Base-by-base conservation (phyloP, 1,139 yeast genomes). In the Diutina siamensis region DNA sequence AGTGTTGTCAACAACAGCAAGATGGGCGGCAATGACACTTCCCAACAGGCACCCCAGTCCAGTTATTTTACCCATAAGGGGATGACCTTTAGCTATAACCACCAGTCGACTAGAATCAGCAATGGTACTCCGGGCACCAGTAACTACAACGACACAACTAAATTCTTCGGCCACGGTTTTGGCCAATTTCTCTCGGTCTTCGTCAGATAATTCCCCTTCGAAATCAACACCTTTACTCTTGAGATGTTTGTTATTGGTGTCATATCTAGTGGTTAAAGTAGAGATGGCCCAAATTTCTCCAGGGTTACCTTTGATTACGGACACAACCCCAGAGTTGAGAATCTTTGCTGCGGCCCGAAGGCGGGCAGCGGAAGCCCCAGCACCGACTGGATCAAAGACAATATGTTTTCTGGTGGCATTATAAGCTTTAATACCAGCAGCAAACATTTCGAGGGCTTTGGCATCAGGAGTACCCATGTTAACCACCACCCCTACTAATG, bases 1-100 rank as follows among this genome's bases (percentile, higher is more conserved):
- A 1, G 72, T 55, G 45, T 63, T 61, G 35, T 51, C 53, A 1
- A 45, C 40, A 2, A 79, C 74, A 3, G 80, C 80, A 8, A 80
- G 56, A 52, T 70, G 74, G 1, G 85, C 70, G 0, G 85, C 80
- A 47, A 87, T 76, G 0, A 78, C 73, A 45, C 92, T 80, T 1
- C 95, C 95, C 44, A 87, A 65, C 0, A 92, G 76, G 52, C 97
- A 89, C 0, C 97, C 97, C 2, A 94, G 73, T 0, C 95, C 97
- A 0, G 97, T 88, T n/a, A 88, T 74, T 13, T 66, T 58, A 1
- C 84, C 83, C 83, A 88, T 81, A 41, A 80, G 56, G 18, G 67
- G 62, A 52, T 80, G 74, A 0, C 95, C 94, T 13, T 92, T 94
- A 2, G 58, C 51, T 3, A 78, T 59, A 8, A 12, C 20, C 12